A percentile compares a stretch with the other conserved stretches of the same genome.
These are phyloP conservation scores for Sedum album DNA, from an alignment of 164 flowering plant species.

Conservation along the genomic window DNA sequence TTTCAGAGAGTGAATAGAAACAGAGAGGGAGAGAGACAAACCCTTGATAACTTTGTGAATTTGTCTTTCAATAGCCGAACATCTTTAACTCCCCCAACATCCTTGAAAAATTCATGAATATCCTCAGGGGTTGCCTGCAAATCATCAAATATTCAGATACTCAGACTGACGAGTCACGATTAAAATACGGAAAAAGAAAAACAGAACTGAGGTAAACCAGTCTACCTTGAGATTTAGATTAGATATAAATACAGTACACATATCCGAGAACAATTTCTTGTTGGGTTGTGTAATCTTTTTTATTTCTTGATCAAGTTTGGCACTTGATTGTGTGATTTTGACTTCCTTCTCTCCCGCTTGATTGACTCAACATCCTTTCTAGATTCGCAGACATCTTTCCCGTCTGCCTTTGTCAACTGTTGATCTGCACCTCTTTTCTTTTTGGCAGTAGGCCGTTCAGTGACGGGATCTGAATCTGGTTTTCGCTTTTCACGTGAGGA, in stretches of 20 bases:
- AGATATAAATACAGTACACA: slow-evolving; percentile 87
- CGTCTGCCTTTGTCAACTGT: slow-evolving; percentile 16
- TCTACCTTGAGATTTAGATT: slow-evolving; percentile 60
- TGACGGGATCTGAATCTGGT: slow-evolving; percentile 21
- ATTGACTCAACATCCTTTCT: slow-evolving; percentile 21
- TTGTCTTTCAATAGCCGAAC: slow-evolving; percentile 69
- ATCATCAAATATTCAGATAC: slow-evolving; percentile 9
- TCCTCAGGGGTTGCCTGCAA: slow-evolving; percentile 61
- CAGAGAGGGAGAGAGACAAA: too few species aligned
- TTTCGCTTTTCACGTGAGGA: slow-evolving; percentile 59
- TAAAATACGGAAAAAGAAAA: too few species aligned
- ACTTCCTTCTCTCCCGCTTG: slow-evolving; percentile 13
- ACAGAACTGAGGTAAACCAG: background rate
- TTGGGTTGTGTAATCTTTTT: slow-evolving; percentile 25
- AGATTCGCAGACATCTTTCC: slow-evolving; percentile 18
- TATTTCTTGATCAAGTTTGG: slow-evolving; percentile 20
- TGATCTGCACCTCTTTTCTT: slow-evolving; percentile 36
- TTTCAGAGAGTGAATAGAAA: too few species aligned
- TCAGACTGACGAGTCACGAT: background rate
- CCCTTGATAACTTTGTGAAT: slow-evolving; percentile 80
- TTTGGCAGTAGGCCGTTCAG: slow-evolving; percentile 52
- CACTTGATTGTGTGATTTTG: slow-evolving; percentile 16
- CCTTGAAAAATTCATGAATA: slow-evolving; percentile 63
- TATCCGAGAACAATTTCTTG: slow-evolving; percentile 36
- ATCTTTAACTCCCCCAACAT: slow-evolving; percentile 76